Conservation (phyloP, 306 rosid genomes). For the Quercus engelmannii region DNA sequence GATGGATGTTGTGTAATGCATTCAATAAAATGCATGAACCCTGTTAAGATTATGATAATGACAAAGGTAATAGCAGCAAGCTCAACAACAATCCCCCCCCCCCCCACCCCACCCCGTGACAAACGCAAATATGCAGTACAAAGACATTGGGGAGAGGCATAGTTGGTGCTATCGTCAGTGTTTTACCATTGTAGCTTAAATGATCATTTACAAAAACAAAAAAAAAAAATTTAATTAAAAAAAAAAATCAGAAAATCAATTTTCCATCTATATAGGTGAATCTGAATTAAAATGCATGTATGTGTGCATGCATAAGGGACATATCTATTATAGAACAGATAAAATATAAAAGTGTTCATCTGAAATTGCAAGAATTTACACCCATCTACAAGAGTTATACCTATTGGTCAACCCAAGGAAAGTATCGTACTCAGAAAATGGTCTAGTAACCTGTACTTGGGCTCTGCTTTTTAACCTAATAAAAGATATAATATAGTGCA, state of each 20-base stretch:
- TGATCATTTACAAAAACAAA: neutral
- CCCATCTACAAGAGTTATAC: neutral
- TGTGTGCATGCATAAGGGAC: neutral
- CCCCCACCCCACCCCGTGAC: neutral
- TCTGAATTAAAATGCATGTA: neutral
- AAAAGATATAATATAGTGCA: too few relatives aligned
- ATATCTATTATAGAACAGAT: too few relatives aligned
- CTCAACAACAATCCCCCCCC: neutral
- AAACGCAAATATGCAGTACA: neutral
- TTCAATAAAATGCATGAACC: neutral
- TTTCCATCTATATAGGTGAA: neutral
- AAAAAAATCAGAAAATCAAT: neutral
- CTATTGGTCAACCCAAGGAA: neutral
- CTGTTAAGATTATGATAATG: neutral
- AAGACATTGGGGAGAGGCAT: neutral
- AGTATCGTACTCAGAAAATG: neutral
- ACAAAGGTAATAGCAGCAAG: neutral
- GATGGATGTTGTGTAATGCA: neutral
- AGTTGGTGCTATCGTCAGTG: neutral
- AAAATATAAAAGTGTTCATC: too few relatives aligned
- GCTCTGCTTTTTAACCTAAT: neutral
- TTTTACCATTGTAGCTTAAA: neutral
- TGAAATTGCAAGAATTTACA: neutral
- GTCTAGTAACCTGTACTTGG: neutral
- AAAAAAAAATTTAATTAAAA: too few relatives aligned